Evolutionary conservation across 208 protist species (phyloP), one percentile per base, ranked within the genome.

Genomic region (Leishmania arabica): DNA sequence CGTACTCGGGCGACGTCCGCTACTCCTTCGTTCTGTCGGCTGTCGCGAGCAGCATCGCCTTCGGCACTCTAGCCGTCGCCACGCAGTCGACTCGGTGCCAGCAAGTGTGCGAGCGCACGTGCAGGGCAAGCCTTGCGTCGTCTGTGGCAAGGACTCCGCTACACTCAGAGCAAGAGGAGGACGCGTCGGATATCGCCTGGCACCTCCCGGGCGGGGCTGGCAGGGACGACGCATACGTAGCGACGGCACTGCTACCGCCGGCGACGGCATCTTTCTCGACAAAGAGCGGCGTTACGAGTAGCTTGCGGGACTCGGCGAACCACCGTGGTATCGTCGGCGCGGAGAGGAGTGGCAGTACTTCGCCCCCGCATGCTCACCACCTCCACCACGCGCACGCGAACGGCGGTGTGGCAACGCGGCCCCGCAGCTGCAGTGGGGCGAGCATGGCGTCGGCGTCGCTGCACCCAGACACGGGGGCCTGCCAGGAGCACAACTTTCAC

Each of bases 11-110:
- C 21, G 86, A 95, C 45, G 82, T 79, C 45, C 84, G 80, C 31
- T 84, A 92, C 79, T 92, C 90, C 56, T 95, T 97, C 72, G 37
- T 87, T 37, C n/a, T 97, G 21, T 84, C 92, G 24, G 73, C 90
- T 11, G 21, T 68, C 4, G 53, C 87, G n/a, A 82, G 86, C 24
- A 2, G 86, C 1, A 47, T 88, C 17, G 88, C 86, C n/a, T 88
- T 89, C 47, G 37, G 72, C 3, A 82, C 86, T 19, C 58, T 96
- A 37, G 73, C 81, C 34, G n/a, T 85, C 37, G 77, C 81, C 3
- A 83, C 74, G 53, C 81, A 56, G 65, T 88, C 78, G 2, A 42
- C 70, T 11, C 27, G 21, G 7, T 85, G 84, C 24, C 71, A 86
- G 49, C 58, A 83, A 37, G n/a, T 76, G 2, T 86, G 81, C 79